Evolutionary conservation across 768 basidiomycete species (phyloP), one percentile per base, ranked within the genome.

Genomic region (Pulveroboletus frians): DNA sequence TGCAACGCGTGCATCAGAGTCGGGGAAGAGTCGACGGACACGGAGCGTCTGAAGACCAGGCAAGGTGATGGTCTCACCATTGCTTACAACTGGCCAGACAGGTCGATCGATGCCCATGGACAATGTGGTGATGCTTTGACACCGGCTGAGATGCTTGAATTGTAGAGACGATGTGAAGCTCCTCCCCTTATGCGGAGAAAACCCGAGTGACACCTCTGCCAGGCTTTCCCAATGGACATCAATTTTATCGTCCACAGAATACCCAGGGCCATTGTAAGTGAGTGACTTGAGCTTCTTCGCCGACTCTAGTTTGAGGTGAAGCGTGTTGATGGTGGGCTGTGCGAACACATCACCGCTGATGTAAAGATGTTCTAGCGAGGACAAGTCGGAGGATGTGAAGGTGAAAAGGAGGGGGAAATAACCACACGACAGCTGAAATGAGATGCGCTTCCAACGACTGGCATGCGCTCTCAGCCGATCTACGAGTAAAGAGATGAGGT

Each of bases 71-170:
- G 17, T 17, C 18, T 34, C 27, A 10, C 9, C 18, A 15, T 3
- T 9, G 3, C 14, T 15, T 29, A 27, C 5, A 15, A 4, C n/a
- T 15, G 18, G 29, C 47, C 26, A 46, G 11, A 43, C 29, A 8
- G 45, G 39, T 26, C 15, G 43, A 43, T 51, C 51, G 8, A 63
- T 49, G 1, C 58, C 58, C 27, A 65, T 9, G 23, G 54, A 65
- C 5, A 43, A 53, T 11, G 43, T 45, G 13, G 55, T 62, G n/a
- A 64, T 38, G 43, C 61, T 61, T 43, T 37, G 47, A 27, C 62
- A 64, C 20, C 35, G 39, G 9, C 32, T 21, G 2, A 61, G 54
- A 17, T 36, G 17, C 14, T 3, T 30, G 32, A 54, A 41, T 13
- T 52, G 50, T n/a, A 45, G 43, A 43, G 34, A 29, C 13, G 51